Percentiles rank a stretch among this genome's conserved stretches.
These are phyloP conservation scores for Volvox reticuliferus DNA, from an alignment of 139 green algal species.

Conservation along the genomic window DNA sequence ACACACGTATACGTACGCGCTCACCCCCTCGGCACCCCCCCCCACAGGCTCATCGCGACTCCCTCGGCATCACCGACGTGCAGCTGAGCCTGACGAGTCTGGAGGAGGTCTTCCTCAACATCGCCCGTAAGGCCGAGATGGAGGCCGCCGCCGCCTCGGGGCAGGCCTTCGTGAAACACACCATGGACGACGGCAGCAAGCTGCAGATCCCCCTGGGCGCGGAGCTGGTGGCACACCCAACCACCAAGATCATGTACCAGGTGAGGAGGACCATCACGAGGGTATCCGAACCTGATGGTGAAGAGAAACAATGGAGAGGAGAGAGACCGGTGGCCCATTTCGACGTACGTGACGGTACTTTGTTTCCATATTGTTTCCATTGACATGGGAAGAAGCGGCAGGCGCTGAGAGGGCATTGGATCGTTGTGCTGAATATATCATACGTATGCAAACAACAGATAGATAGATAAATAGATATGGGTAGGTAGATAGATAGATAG, in stretches of 20 bases:
- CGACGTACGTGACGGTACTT: not conserved
- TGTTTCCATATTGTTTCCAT: not conserved
- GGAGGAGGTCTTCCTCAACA: slow-evolving; percentile 91
- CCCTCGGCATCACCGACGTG: slow-evolving; percentile 77
- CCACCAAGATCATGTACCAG: slow-evolving; percentile 54
- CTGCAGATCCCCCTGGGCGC: slow-evolving; percentile 69
- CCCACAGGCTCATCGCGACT: slow-evolving; percentile 3
- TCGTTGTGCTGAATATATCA: too few relatives aligned
- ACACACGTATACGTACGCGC: too few relatives aligned
- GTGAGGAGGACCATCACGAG: slow-evolving; percentile 44
- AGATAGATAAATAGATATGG: not conserved
- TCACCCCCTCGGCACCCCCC: too few relatives aligned
- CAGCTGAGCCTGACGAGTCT: slow-evolving; percentile 80
- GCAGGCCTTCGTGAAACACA: not conserved
- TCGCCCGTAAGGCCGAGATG: slow-evolving; percentile 80
- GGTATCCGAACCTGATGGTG: not conserved
- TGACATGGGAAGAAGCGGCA: not conserved
- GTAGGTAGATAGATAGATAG: too few relatives aligned
- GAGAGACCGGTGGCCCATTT: not conserved
- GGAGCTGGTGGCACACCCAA: slow-evolving; percentile 57
- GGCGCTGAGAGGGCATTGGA: too few relatives aligned
- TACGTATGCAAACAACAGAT: too few relatives aligned
- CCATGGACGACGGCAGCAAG: slow-evolving; percentile 58
- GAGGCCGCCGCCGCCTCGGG: slow-evolving; percentile 68
- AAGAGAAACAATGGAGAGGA: not conserved